Evolutionary conservation across 768 basidiomycete genomes (phyloP).

Genomic region (Amanita subjunquillea): DNA sequence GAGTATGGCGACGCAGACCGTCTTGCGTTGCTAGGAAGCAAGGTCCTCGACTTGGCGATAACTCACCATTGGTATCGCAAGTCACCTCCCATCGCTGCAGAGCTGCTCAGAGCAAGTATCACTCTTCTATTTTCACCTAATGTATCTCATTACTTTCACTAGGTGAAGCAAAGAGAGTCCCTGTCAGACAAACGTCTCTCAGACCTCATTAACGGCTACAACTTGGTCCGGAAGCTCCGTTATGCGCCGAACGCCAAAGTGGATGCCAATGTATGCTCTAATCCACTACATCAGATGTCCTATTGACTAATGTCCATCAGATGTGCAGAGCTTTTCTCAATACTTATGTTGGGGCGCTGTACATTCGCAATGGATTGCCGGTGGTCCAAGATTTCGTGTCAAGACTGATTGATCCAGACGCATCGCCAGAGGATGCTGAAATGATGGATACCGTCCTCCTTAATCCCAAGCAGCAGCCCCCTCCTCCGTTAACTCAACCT

Average conservation of each 20-base stretch:
- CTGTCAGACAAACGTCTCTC: constrained; percentile 2
- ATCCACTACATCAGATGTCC: background rate
- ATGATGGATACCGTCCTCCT: constrained; percentile 3
- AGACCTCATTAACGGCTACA: constrained; percentile 21
- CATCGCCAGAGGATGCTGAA: constrained; percentile 8
- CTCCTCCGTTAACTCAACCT: constrained; percentile 11
- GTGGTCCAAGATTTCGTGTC: constrained; percentile 49
- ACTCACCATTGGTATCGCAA: constrained; percentile 38
- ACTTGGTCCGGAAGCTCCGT: constrained; percentile 43
- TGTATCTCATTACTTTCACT: background rate
- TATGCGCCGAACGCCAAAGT: constrained; percentile 27
- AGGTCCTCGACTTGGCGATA: constrained; percentile 40
- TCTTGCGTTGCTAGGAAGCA: constrained; percentile 46
- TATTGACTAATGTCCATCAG: background rate
- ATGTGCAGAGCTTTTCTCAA: constrained; percentile 34
- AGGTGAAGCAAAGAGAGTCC: constrained; percentile 2
- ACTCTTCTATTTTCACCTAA: constrained; percentile 1
- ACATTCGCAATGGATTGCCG: constrained; percentile 40
- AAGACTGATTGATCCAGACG: constrained; percentile 39
- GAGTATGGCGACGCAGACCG: constrained; percentile 53
- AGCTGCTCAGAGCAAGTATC: constrained; percentile 33
- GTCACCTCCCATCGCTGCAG: constrained; percentile 29
- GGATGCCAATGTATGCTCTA: constrained; percentile 14
- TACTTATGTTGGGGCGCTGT: constrained; percentile 60
- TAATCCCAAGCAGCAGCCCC: constrained; percentile 2